Conservation (phyloP, 2,329 filamentous ascomycete species). For the Cladosporium sp. region DNA sequence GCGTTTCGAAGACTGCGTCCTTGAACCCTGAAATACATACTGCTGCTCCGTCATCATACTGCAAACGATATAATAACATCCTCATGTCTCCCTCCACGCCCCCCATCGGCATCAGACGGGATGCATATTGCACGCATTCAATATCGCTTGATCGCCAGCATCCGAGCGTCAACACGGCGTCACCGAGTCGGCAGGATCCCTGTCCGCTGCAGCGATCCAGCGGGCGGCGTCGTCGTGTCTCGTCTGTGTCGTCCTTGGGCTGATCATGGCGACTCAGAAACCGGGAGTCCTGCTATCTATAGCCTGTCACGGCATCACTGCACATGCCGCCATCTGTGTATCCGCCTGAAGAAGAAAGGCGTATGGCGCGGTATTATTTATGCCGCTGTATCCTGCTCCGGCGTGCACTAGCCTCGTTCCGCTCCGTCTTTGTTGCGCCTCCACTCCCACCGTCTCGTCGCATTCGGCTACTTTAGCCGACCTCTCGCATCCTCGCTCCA, state of each 20-base stretch:
- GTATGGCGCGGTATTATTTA: not conserved
- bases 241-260: not conserved
- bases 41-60: not conserved
- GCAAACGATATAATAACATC: not conserved
- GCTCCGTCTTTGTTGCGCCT: conserved; percentile 12
- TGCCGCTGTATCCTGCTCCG: not conserved
- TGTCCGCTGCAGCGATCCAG: conserved; percentile 1
- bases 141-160: conserved; percentile 2
- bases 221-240: conserved; percentile 2
- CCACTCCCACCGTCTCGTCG: not conserved
- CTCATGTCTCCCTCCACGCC: not conserved
- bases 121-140: not conserved
- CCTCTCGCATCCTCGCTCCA: not conserved
- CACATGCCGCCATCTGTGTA: not conserved
- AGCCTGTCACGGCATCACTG: conserved; percentile 2
- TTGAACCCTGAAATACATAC: not conserved
- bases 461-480: conserved; percentile 13
- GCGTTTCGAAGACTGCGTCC: not conserved
- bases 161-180: conserved; percentile 5
- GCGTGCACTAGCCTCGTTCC: not conserved
- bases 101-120: not conserved
- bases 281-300: conserved; percentile 6
- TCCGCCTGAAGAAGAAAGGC: not conserved
- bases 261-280: not conserved
- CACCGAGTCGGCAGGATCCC: conserved; percentile 6